Evolutionary conservation across 495 filamentous ascomycete genomes (phyloP), one percentile per base, ranked within the genome.

Genomic region (Penicillium roqueforti): DNA sequence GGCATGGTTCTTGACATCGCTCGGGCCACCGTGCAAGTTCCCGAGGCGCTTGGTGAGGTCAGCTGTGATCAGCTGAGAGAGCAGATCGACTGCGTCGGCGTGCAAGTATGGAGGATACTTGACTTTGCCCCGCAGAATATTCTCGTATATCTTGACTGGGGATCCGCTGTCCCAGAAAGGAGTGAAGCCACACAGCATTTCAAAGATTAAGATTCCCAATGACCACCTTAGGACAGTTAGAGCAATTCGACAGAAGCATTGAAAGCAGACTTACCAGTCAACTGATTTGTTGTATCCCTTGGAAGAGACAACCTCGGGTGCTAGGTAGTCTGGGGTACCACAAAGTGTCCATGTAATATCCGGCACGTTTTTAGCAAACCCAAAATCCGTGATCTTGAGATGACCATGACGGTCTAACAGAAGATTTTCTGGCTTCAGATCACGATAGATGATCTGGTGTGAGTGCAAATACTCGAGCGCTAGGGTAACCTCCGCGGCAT

Each of bases 241-340:
- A 26, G 18, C 25, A 26, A 31, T 41, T 16, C 23, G 34, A 9
- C 29, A 4, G 11, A 13, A 48, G 20, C 23, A 40, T 16, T 8
- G 19, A 32, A 25, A 22, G 32, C 4, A 51, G 34, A 68, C 88
- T 75, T 76, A 97, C 93, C 93, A 98, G 68, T 98, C 93, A 7
- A 98, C 93, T 5, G 92, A 96, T 72, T 97, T 97, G 73, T 97
- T 97, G 73, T 98, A 98, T 26, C 93, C 93, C 75, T 97, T 97
- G 58, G 89, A 93, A 19, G 90, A 87, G 13, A 98, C 95, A 13
- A 98, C 95, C 69, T 98, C 93, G 1, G 93, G 93, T 1, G 93
- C 93, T 32, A 98, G 81, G 67, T 98, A 98, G 72, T 98, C 93
- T n/a, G 93, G 93, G 19, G 93, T 98, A 50, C 93, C 93, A 68